Evolutionary conservation across 108 stramenopile species (phyloP).

Genomic region (Pelagomonas calceolata): DNA sequence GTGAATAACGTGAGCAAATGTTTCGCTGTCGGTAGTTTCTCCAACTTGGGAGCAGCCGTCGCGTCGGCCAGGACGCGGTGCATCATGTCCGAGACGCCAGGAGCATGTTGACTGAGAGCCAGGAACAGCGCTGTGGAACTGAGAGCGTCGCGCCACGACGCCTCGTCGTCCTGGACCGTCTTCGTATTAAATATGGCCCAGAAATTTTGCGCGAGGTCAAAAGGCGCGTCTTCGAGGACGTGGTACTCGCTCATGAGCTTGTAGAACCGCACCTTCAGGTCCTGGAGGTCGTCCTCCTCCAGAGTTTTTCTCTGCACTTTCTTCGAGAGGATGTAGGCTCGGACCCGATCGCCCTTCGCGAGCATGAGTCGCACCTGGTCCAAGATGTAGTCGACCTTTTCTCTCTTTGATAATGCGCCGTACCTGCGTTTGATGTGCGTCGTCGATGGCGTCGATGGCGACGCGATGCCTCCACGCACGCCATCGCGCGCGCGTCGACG

Average conservation of each 20-base stretch:
- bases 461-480: too few relatives aligned
- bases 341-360: conserved; percentile 81
- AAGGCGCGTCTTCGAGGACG: conserved; percentile 75
- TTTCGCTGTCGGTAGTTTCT: conserved; percentile 19
- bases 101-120: conserved; percentile 60
- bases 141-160: conserved; percentile 63
- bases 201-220: conserved; percentile 79
- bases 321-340: conserved; percentile 82
- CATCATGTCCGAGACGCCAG: conserved; percentile 83
- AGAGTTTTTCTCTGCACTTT: conserved; percentile 82
- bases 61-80: conserved; percentile 43
- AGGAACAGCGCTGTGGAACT: conserved; percentile 74
- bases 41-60: conserved; percentile 6
- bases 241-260: conserved; percentile 78
- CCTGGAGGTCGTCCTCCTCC: conserved; percentile 75
- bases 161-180: conserved; percentile 37
- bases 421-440: too few relatives aligned
- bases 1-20: conserved; percentile 34
- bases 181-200: conserved; percentile 72
- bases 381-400: conserved; percentile 96
- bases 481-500: too few relatives aligned
- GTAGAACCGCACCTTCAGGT: conserved; percentile 77
- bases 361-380: conserved; percentile 94
- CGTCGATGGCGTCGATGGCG: too few relatives aligned
- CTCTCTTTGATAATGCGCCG: conserved; percentile 81